Conservation (phyloP, 2,329 filamentous ascomycete genomes). For the Lizonia empirigonia region DNA sequence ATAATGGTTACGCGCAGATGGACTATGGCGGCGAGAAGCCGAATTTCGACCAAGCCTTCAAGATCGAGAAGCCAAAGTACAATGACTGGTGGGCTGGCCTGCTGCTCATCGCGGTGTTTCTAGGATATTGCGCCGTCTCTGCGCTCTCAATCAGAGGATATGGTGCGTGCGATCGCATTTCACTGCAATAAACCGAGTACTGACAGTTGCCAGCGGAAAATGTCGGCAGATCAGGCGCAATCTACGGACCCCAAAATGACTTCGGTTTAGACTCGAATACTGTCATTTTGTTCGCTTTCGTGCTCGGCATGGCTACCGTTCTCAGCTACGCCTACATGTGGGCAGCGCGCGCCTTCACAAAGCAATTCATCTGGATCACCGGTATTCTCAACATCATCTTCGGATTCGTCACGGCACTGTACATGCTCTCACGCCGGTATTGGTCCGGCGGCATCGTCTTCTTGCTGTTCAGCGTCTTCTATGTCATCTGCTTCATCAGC, state of each 20-base stretch:
- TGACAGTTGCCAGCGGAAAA: slow-evolving; percentile 54
- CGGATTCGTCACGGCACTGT: slow-evolving; percentile 83
- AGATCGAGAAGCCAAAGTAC: slow-evolving; percentile 80
- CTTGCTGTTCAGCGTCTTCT: slow-evolving; percentile 79
- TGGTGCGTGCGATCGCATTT: slow-evolving; percentile 29
- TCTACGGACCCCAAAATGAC: slow-evolving; percentile 70
- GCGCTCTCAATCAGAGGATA: slow-evolving; percentile 79
- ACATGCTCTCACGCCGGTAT: slow-evolving; percentile 78
- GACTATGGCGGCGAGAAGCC: slow-evolving; percentile 50
- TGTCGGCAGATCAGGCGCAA: slow-evolving; percentile 71
- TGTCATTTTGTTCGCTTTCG: slow-evolving; percentile 81
- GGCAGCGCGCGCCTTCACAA: slow-evolving; percentile 77
- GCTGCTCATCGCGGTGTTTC: slow-evolving; percentile 72
- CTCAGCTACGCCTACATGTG: slow-evolving; percentile 80
- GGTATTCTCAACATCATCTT: slow-evolving; percentile 67
- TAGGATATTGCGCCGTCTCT: slow-evolving; percentile 77
- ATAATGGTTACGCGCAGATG: slow-evolving; percentile 34
- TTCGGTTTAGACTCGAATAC: slow-evolving; percentile 82
- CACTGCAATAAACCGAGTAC: not conserved
- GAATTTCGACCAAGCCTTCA: slow-evolving; percentile 80
- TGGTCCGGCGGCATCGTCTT: slow-evolving; percentile 89
- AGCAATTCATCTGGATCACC: slow-evolving; percentile 91
- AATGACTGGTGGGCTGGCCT: slow-evolving; percentile 90
- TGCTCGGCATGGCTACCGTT: slow-evolving; percentile 73
- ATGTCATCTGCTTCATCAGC: slow-evolving; percentile 80